Percentiles rank a stretch among this genome's conserved stretches.
phyloP scores from a whole-genome alignment of 164 flowering plant genomes.

The Sextonia rubra region DNA sequence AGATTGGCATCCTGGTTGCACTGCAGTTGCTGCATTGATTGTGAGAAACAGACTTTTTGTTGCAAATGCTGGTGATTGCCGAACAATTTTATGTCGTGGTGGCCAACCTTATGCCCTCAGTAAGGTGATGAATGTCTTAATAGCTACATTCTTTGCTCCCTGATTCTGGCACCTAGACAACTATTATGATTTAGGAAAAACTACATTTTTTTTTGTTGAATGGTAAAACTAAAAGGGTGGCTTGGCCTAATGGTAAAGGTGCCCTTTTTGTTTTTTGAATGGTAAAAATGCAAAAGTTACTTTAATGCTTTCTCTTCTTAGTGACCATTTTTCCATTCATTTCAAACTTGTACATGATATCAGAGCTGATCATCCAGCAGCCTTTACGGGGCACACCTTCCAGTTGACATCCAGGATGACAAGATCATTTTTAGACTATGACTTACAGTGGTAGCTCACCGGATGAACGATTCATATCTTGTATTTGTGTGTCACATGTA shows the following conservation, averaged over 20 bases:
- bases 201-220: too few species aligned
- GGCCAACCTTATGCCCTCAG: conserved; percentile 60
- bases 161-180: neutral
- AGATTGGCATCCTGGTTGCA: conserved; percentile 94
- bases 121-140: conserved; percentile 38
- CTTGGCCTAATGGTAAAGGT: too few species aligned
- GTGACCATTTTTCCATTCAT: too few species aligned
- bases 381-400: too few species aligned
- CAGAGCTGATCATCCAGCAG: too few species aligned
- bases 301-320: too few species aligned
- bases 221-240: too few species aligned
- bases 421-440: neutral
- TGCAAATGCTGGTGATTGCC: conserved; percentile 97
- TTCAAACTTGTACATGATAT: too few species aligned
- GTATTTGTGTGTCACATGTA: neutral
- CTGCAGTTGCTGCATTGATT: conserved; percentile 66
- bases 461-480: neutral
- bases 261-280: too few species aligned
- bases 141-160: neutral
- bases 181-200: too few species aligned
- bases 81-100: conserved; percentile 68
- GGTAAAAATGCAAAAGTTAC: too few species aligned
- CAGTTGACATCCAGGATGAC: too few species aligned
- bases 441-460: neutral
- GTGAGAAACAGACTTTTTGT: conserved; percentile 69